Conservation (phyloP, 352 stramenopile species). For the Phytophthora foliorum region DNA sequence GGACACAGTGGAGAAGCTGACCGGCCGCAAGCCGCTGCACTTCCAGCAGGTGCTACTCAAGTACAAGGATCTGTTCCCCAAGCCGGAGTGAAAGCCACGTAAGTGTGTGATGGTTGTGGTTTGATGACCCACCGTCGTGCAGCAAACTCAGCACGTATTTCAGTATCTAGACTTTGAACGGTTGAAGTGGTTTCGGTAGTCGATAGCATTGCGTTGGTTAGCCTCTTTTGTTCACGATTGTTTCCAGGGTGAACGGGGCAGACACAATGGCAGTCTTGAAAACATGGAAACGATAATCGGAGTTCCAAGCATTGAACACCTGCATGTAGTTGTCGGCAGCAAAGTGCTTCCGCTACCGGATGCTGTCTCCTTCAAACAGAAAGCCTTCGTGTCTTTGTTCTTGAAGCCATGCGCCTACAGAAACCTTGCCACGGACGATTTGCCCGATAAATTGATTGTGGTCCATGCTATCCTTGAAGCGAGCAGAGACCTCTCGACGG, state of each 20-base stretch:
- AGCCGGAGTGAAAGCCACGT: slow-evolving; percentile 30
- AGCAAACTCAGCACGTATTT: neutral
- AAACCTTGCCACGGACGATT: neutral
- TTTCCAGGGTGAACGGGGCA: no score
- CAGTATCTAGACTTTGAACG: no score
- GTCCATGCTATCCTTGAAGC: slow-evolving; percentile 5
- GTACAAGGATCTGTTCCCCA: slow-evolving; percentile 40
- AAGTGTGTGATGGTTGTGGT: no score
- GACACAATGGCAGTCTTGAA: no score
- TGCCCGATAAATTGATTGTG: no score
- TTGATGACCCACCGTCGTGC: neutral
- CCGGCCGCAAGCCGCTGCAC: slow-evolving; percentile 25
- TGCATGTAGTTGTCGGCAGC: no score
- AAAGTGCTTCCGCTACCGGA: no score
- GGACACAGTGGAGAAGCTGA: slow-evolving; percentile 44
- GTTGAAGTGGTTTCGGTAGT: neutral
- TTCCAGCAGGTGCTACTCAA: slow-evolving; percentile 34
- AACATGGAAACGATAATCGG: no score
- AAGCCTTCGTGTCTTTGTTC: neutral
- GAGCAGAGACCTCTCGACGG: slow-evolving; percentile 22
- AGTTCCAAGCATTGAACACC: no score
- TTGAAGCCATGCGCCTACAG: neutral
- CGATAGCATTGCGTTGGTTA: no score
- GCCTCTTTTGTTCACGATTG: no score
- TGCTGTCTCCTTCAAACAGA: no score